Evolutionary conservation across 306 rosid genomes (phyloP).

Genomic region (Styphnolobium japonicum): DNA sequence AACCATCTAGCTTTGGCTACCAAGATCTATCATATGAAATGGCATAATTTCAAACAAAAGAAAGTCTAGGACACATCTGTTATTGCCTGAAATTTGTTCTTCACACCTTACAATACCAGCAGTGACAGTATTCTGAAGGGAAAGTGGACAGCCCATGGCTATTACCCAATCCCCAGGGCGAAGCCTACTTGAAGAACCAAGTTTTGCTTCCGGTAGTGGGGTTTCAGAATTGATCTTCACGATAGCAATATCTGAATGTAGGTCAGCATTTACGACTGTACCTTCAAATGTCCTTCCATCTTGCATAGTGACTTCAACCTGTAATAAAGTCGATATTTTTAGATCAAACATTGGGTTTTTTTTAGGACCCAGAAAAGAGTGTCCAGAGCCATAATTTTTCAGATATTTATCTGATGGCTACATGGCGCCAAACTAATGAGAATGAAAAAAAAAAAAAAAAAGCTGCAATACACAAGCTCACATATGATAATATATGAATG

Average conservation of each 20-base stretch:
- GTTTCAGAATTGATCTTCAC: constrained; percentile 75
- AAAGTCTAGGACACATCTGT: not conserved
- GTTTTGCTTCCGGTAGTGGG: constrained; percentile 78
- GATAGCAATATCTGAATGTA: constrained; percentile 84
- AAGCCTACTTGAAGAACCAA: constrained; percentile 76
- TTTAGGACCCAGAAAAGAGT: not conserved
- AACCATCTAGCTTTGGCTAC: not conserved
- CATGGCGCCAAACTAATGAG: not conserved
- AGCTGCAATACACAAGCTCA: not conserved
- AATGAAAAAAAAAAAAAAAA: not conserved
- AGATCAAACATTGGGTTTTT: not conserved
- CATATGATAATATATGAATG: not conserved
- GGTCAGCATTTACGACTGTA: constrained; percentile 70
- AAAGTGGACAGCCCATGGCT: constrained; percentile 82
- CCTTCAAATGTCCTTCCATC: constrained; percentile 92
- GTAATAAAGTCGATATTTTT: constrained; percentile 13
- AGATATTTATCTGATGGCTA: not conserved
- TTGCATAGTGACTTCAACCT: constrained; percentile 89
- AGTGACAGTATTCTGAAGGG: constrained; percentile 92
- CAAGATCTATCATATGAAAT: constrained; percentile 4
- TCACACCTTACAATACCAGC: constrained; percentile 89
- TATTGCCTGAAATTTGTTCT: not conserved
- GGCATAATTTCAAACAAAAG: not conserved
- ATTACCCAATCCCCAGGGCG: constrained; percentile 96
- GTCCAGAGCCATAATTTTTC: not conserved